A percentile compares a stretch with the other conserved stretches of the same genome.
Conservation (phyloP, 2,329 filamentous ascomycete species). For the Venturia nashicola region DNA sequence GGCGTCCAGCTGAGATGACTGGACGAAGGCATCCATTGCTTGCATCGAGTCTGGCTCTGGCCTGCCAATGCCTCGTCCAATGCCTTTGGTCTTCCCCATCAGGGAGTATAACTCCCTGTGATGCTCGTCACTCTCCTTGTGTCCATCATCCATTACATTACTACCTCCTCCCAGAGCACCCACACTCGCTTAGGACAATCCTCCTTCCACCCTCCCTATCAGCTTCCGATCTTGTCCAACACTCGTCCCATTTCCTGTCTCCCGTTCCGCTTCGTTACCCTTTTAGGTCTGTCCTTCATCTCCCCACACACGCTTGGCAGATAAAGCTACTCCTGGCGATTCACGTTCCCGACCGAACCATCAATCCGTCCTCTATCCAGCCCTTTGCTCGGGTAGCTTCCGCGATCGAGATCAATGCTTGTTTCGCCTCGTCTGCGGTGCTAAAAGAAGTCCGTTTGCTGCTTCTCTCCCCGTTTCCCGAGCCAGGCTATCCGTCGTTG, state of each 20-base stretch:
- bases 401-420: not conserved
- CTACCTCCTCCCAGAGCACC: not conserved
- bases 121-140: not conserved
- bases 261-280: constrained; percentile 2
- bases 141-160: not conserved
- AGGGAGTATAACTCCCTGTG: not conserved
- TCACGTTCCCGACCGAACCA: not conserved
- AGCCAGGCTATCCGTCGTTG: not conserved
- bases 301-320: not conserved
- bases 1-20: not conserved
- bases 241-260: not conserved
- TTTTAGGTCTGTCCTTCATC: constrained; percentile 3
- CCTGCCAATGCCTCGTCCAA: not conserved
- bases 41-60: not conserved
- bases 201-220: not conserved
- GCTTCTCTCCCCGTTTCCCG: not conserved
- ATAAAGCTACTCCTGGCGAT: not conserved
- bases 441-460: not conserved
- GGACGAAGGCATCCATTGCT: not conserved
- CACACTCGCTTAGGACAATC: not conserved
- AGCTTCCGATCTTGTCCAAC: not conserved
- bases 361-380: not conserved
- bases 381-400: not conserved
- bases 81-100: not conserved
- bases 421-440: not conserved